A percentile compares a stretch with the other conserved stretches of the same genome.
phyloP scores from a whole-genome alignment of 257 asterid species.

The Fraxinus quadrangulata region DNA sequence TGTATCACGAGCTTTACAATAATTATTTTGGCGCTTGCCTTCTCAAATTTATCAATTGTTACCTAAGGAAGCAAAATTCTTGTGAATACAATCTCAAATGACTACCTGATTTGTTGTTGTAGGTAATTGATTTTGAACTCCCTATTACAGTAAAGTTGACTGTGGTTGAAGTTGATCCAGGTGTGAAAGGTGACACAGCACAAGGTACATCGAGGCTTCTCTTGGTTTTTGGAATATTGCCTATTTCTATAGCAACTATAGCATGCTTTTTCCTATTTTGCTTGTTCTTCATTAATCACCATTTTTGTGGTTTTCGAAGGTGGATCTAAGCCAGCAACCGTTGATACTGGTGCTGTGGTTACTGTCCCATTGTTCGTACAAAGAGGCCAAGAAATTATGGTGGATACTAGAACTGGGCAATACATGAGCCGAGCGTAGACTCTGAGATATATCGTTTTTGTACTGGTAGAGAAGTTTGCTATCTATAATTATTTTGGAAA shows the following conservation, averaged over 20 bases:
- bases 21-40: not conserved
- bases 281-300: not conserved
- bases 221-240: not conserved
- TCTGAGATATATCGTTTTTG: conserved; percentile 19
- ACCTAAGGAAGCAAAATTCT: not conserved
- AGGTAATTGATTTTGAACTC: conserved; percentile 96
- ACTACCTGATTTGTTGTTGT: conserved; percentile 28
- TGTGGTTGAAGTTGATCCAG: conserved; percentile 91
- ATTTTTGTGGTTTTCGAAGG: conserved; percentile 44
- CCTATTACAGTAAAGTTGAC: conserved; percentile 86
- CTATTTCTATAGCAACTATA: not conserved
- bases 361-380: conserved; percentile 77
- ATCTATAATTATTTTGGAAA: not conserved
- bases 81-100: conserved; percentile 14
- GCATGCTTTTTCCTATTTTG: conserved; percentile 2
- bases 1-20: not conserved
- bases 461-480: conserved; percentile 10
- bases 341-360: conserved; percentile 93
- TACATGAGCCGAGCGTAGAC: conserved; percentile 91
- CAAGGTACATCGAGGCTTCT: conserved; percentile 61
- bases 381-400: conserved; percentile 61
- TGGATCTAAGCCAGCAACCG: conserved; percentile 87
- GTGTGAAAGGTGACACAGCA: conserved; percentile 94
- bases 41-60: conserved; percentile 7
- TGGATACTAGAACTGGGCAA: conserved; percentile 92